phyloP scores from a whole-genome alignment of 1,139 yeast genomes.

The Scheffersomyces illinoinensis region DNA sequence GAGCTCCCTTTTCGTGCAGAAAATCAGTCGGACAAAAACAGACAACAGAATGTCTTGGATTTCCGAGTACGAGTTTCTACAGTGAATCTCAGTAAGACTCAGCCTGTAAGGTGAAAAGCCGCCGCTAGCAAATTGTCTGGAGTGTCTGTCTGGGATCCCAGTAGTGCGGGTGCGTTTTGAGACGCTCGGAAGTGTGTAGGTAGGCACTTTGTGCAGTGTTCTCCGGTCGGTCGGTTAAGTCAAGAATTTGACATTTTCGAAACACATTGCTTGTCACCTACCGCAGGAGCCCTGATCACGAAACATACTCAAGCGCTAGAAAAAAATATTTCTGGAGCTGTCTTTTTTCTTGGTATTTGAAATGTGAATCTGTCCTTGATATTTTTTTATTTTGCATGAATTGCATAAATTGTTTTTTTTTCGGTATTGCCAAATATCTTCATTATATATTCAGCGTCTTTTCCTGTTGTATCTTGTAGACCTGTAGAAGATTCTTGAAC shows the following conservation, averaged over 20 bases:
- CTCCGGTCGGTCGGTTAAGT: neutral
- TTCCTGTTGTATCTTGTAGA: neutral
- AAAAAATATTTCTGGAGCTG: neutral
- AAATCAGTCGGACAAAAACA: neutral
- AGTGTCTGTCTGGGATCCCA: neutral
- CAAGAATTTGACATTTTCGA: conserved; percentile 1
- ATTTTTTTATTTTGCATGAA: neutral
- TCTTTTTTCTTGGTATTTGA: neutral
- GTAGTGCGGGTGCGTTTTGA: neutral
- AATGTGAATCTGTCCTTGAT: neutral
- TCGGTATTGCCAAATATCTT: neutral
- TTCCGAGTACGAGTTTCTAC: neutral
- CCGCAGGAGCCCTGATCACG: neutral
- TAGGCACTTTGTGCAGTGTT: neutral
- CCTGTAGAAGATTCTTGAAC: neutral
- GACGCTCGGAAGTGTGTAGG: neutral
- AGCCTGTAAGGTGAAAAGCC: neutral
- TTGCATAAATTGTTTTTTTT: neutral
- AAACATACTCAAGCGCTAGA: neutral
- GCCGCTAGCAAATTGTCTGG: neutral
- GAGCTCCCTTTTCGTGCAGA: neutral
- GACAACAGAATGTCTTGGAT: neutral
- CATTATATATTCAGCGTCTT: neutral
- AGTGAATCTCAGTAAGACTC: neutral
- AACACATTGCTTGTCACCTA: neutral